Conservation (phyloP, 352 stramenopile genomes). For the Phytophthora pinifolia region DNA sequence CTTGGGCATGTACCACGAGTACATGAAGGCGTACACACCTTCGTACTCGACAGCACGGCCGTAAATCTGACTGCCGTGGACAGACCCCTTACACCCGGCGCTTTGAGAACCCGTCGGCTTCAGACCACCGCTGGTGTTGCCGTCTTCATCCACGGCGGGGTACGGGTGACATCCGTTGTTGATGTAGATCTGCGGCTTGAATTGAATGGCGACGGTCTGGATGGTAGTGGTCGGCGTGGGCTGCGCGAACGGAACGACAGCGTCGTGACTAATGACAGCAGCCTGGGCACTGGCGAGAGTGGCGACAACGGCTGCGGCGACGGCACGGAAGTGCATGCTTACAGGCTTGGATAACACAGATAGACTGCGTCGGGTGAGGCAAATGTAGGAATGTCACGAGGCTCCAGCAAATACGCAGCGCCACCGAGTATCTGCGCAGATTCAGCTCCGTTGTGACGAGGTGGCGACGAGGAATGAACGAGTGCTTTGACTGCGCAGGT, state of each 20-base stretch:
- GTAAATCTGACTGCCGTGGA: conserved; percentile 30
- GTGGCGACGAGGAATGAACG: not conserved
- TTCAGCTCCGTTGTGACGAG: no score
- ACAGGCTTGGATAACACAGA: not conserved
- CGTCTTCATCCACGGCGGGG: conserved; percentile 15
- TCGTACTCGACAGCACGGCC: conserved; percentile 26
- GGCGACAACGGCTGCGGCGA: not conserved
- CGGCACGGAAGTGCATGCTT: not conserved
- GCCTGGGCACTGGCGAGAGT: conserved; percentile 1
- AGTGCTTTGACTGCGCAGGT: not conserved
- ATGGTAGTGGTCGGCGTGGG: conserved; percentile 9
- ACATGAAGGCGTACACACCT: conserved; percentile 33
- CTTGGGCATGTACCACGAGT: conserved; percentile 54
- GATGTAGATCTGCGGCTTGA: conserved; percentile 16
- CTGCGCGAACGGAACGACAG: conserved; percentile 14
- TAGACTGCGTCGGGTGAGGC: not conserved
- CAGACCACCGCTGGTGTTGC: conserved; percentile 30
- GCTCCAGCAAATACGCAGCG: no score
- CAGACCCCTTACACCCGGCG: conserved; percentile 25
- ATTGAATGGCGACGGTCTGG: conserved; percentile 6
- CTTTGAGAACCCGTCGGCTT: conserved; percentile 22
- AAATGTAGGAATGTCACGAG: not conserved
- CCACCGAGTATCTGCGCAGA: no score
- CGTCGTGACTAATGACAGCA: conserved; percentile 23
- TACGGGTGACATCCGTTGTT: no score